Evolutionary conservation across 176 grass and related monocot species (phyloP).

Genomic region (Paspalum notatum): DNA sequence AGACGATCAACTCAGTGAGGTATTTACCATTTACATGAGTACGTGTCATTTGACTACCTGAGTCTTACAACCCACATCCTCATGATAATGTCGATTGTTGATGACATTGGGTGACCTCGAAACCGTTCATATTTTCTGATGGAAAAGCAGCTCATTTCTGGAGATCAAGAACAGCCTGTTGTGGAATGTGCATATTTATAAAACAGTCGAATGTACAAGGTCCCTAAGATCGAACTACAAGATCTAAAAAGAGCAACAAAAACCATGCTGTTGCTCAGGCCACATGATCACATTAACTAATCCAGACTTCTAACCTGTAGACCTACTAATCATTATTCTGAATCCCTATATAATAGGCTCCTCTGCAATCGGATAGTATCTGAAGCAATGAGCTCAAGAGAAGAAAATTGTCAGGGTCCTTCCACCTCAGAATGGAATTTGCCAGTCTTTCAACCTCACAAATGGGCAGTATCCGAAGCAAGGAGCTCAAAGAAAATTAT

Average conservation of each 20-base stretch:
- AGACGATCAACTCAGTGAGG: background rate
- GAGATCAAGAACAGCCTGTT: background rate
- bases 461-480: constrained; percentile 10
- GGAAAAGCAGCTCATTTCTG: background rate
- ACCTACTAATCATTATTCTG: background rate
- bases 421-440: no score
- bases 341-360: background rate
- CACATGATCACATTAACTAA: background rate
- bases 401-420: background rate
- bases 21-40: background rate
- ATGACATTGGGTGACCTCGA: background rate
- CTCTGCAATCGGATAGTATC: background rate
- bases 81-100: background rate
- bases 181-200: background rate
- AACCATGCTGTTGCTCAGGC: background rate
- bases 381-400: background rate
- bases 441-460: background rate
- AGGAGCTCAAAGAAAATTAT: background rate
- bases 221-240: background rate
- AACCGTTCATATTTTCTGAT: background rate
- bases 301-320: background rate
- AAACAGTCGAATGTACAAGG: background rate
- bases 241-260: background rate
- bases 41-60: constrained; percentile 1
- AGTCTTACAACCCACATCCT: background rate